Evolutionary conservation across 1,284 basidiomycete genomes (phyloP).

Genomic region (Apiotrichum brassicae): DNA sequence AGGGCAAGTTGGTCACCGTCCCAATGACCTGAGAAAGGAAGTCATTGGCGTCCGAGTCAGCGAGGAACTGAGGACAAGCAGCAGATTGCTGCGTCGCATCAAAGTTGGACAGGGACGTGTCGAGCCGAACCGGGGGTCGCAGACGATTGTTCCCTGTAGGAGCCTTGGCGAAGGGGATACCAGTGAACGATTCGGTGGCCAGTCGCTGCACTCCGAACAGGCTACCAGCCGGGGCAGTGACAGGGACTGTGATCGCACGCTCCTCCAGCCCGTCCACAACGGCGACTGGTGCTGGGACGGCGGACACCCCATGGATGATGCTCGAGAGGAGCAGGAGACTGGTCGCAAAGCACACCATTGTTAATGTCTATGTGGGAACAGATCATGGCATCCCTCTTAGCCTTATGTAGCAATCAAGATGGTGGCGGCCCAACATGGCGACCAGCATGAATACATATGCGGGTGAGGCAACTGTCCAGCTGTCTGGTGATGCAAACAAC

Average conservation of each 20-base stretch:
- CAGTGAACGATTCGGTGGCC: slow-evolving; percentile 28
- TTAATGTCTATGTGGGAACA: too few relatives aligned
- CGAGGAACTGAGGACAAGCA: slow-evolving; percentile 13
- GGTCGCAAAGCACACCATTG: too few relatives aligned
- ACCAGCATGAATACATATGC: too few relatives aligned
- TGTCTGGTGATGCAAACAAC: too few relatives aligned
- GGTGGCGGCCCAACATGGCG: too few relatives aligned
- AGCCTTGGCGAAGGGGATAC: slow-evolving; percentile 60
- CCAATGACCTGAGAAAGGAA: slow-evolving; percentile 1
- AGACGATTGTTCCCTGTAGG: slow-evolving; percentile 31
- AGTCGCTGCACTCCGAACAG: slow-evolving; percentile 4
- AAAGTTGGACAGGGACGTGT: slow-evolving; percentile 24
- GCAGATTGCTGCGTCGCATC: slow-evolving; percentile 5
- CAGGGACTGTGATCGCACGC: slow-evolving; percentile 4
- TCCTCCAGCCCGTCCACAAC: too few relatives aligned
- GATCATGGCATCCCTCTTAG: too few relatives aligned
- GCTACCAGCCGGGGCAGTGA: slow-evolving; percentile 8
- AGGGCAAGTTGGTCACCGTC: not conserved
- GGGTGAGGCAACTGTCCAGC: too few relatives aligned
- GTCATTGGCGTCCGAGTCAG: not conserved
- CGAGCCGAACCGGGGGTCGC: slow-evolving; percentile 48
- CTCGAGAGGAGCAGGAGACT: too few relatives aligned
- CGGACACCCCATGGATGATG: too few relatives aligned
- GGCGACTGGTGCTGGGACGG: too few relatives aligned
- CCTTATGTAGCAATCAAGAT: too few relatives aligned